A percentile compares a stretch with the other conserved stretches of the same genome.
phyloP scores from a whole-genome alignment of 352 stramenopile species.

The Pythium rhizo-oryzae region DNA sequence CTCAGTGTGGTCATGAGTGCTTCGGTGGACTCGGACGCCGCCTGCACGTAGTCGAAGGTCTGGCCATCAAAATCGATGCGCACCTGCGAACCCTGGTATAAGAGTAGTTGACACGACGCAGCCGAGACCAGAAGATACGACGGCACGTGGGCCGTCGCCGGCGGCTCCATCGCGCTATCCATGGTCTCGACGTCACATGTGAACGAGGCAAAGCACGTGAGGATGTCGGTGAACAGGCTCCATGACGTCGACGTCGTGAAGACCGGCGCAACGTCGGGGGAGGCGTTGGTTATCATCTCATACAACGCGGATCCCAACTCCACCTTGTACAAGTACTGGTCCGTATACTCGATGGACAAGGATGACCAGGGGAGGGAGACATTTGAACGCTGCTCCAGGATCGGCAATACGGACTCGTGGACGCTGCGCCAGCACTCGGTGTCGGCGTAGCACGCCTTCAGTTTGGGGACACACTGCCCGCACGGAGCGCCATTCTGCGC shows the following conservation, averaged over 20 bases:
- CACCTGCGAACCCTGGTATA: constrained; percentile 14
- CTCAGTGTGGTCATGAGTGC: background rate
- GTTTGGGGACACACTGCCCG: constrained; percentile 11
- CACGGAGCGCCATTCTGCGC: background rate
- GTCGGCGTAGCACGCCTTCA: constrained; percentile 23
- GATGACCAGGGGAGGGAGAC: background rate
- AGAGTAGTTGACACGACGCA: background rate
- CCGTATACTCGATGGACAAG: background rate
- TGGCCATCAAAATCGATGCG: constrained; percentile 1
- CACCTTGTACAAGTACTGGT: background rate
- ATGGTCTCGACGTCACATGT: constrained; percentile 26
- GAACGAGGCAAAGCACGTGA: constrained; percentile 6
- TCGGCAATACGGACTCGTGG: constrained; percentile 10
- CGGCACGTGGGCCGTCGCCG: constrained; percentile 24
- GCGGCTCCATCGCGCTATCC: constrained; percentile 14
- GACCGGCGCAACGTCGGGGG: background rate
- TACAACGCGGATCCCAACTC: constrained; percentile 1
- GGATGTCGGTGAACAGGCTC: constrained; percentile 12
- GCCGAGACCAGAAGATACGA: background rate
- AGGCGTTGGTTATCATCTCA: background rate
- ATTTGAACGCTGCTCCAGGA: background rate
- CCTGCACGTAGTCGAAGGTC: constrained; percentile 11
- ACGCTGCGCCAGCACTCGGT: constrained; percentile 23
- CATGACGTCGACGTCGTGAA: constrained; percentile 11
- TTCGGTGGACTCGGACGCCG: background rate